Base-by-base conservation (phyloP, 345 rosid genomes). In the Theobroma cacao region DNA sequence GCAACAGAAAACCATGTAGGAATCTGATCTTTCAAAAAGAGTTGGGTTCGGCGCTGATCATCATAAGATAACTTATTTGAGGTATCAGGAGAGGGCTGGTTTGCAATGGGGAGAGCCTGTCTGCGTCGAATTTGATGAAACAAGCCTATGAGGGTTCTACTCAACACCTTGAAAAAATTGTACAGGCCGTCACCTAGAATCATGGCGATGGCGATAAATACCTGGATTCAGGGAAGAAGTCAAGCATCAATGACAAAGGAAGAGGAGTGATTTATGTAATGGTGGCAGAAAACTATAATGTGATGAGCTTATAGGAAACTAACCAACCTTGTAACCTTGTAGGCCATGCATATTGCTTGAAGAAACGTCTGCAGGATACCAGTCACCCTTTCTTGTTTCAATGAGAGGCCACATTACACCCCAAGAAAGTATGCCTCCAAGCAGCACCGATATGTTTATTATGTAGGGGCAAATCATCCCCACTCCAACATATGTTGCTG, bases 401-500 rank as follows among this genome's bases (percentile, higher is more conserved):
- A 93, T 93, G 38, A 93, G 88, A 82, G 98, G 98, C 94, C 96
- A 93, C 91, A 91, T 90, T 26, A 93, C 36, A 31, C 93, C 96
- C 96, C 96, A 93, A 31, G 98, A 93, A 55, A 93, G 88, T 11
- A 91, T 82, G 48, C 90, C 96, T 60, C 98, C 94, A 60, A 91
- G 69, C 43, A 93, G 86, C 58, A 90, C 75, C 8, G 96, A 93
- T 59, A 91, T 15, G 84, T 93, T 91, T 34, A 93, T 74, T 45
- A 93, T 83, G 83, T 91, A 90, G 47, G 93, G 94, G 65, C 96
- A 93, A 61, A 92, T 92, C 98, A 94, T 94, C 76, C 98, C 98
- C 2, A 91, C 97, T 70, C 98, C 97, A 66, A 94, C 90, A 45
- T 92, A 94, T 38, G 92, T 91, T 58, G 95, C 87, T 47, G 97